A percentile compares a stretch with the other conserved stretches of the same genome.
Evolutionary conservation across 768 basidiomycete species (phyloP).

Genomic region (Suillus variegatus): DNA sequence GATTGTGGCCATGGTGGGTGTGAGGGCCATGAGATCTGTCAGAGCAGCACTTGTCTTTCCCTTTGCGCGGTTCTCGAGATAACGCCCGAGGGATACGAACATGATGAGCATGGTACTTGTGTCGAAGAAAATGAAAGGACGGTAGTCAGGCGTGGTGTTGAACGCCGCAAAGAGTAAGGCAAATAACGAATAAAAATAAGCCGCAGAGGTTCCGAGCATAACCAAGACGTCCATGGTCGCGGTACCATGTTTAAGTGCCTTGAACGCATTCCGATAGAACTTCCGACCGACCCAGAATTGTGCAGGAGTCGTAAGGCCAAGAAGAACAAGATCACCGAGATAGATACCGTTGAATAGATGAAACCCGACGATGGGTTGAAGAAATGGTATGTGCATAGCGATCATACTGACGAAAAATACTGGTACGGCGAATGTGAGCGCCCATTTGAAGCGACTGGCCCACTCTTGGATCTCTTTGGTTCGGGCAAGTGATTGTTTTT

Average conservation of each 20-base stretch:
- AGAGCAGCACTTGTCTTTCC: constrained; percentile 96
- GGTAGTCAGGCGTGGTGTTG: constrained; percentile 64
- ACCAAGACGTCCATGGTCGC: constrained; percentile 99
- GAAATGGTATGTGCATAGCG: constrained; percentile 61
- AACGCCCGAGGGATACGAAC: constrained; percentile 95
- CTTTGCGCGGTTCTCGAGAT: constrained; percentile 95
- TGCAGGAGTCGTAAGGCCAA: constrained; percentile 82
- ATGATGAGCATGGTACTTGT: constrained; percentile 98
- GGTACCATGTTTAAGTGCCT: constrained; percentile 82
- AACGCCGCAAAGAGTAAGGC: constrained; percentile 66
- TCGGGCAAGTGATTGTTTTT: constrained; percentile 81
- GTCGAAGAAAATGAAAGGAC: constrained; percentile 93
- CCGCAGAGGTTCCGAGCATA: constrained; percentile 91
- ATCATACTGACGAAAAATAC: constrained; percentile 94
- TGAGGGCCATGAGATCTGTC: constrained; percentile 93
- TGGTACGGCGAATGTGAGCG: constrained; percentile 81
- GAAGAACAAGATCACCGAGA: constrained; percentile 76
- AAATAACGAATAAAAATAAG: constrained; percentile 87
- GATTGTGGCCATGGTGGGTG: constrained; percentile 94
- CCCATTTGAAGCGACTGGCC: constrained; percentile 74
- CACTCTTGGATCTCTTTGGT: constrained; percentile 93
- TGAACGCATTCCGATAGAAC: constrained; percentile 90
- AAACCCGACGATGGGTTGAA: constrained; percentile 52
- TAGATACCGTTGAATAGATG: constrained; percentile 68
- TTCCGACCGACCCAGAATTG: constrained; percentile 90